Conservation (phyloP, 1,284 basidiomycete species). For the Malassezia pachydermatis region DNA sequence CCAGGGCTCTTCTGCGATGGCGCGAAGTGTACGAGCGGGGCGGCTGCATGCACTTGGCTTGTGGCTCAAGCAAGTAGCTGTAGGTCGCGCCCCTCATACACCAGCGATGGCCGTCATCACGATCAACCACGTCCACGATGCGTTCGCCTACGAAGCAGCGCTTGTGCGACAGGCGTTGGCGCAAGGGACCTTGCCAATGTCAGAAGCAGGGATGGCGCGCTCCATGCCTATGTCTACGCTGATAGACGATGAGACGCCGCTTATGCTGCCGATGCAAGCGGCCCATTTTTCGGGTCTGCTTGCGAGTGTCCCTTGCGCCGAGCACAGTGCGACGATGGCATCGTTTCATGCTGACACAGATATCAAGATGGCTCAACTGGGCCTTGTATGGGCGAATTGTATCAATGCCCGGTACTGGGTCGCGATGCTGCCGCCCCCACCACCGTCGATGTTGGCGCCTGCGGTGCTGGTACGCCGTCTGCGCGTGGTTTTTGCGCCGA, state of each 20-base stretch:
- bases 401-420: constrained; percentile 28
- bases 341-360: neutral
- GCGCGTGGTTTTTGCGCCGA: constrained; percentile 10
- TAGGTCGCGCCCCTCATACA: neutral
- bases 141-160: constrained; percentile 24
- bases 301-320: constrained; percentile 3
- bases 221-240: too few species aligned
- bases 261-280: constrained; percentile 3
- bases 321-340: neutral
- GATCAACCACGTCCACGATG: constrained; percentile 35
- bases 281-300: constrained; percentile 14
- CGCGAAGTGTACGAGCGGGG: constrained; percentile 19
- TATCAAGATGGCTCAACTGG: constrained; percentile 27
- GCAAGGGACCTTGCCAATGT: neutral
- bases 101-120: constrained; percentile 21
- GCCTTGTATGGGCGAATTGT: constrained; percentile 31
- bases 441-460: too few species aligned
- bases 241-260: neutral
- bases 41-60: constrained; percentile 24
- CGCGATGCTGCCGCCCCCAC: neutral
- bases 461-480: constrained; percentile 9
- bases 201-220: neutral
- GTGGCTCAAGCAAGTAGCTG: constrained; percentile 22
- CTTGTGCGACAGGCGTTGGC: constrained; percentile 10
- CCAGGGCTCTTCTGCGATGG: constrained; percentile 6